These are phyloP conservation scores for Heliamphora pulchella DNA, from an alignment of 179 eudicot species.

Conservation along the genomic window DNA sequence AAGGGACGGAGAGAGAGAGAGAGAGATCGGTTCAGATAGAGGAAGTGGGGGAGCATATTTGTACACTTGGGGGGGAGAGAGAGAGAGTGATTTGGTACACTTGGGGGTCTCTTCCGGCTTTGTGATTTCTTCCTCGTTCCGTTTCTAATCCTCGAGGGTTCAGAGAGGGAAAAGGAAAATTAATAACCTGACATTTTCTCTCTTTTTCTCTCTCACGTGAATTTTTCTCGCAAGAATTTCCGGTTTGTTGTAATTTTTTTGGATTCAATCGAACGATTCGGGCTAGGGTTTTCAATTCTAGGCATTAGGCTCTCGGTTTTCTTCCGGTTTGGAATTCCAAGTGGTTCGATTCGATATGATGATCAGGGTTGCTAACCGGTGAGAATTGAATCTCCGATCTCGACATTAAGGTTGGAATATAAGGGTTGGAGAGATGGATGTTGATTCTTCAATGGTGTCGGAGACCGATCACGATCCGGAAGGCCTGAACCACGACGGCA, in stretches of 20 bases:
- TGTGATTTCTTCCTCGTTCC: constrained; percentile 2
- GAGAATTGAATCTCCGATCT: constrained; percentile 30
- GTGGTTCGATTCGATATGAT: constrained; percentile 14
- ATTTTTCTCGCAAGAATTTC: not conserved
- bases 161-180: not conserved
- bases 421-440: constrained; percentile 36
- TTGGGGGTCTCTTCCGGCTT: constrained; percentile 8
- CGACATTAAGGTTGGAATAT: constrained; percentile 1
- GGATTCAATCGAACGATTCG: constrained; percentile 1
- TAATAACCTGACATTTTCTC: not conserved
- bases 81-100: constrained; percentile 6
- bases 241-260: not conserved
- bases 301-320: not conserved
- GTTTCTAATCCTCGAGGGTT: not conserved
- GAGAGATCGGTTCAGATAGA: not conserved
- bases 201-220: not conserved
- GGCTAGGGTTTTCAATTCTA: constrained; percentile 13
- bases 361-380: constrained; percentile 26
- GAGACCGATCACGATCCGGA: constrained; percentile 32
- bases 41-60: not conserved
- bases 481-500: constrained; percentile 18
- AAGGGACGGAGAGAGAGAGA: not conserved
- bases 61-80: not conserved
- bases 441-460: constrained; percentile 41
- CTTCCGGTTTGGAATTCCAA: constrained; percentile 2